Conservation (phyloP, 140 eudicot genomes). For the Senecio squalidus region DNA sequence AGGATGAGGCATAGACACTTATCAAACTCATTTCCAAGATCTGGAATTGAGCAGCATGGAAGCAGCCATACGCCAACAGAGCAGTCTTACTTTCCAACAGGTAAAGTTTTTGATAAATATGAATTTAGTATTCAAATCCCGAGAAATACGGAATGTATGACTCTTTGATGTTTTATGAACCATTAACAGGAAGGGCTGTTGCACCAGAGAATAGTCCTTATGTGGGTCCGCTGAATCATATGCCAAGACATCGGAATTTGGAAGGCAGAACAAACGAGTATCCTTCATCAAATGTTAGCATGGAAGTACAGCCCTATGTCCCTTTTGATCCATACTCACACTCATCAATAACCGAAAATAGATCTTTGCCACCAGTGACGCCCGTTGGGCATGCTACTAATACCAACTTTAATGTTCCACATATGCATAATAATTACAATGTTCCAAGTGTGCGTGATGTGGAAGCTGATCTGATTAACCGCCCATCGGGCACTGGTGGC, state of each 20-base stretch:
- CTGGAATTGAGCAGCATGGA: slow-evolving; percentile 30
- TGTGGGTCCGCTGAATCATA: slow-evolving; percentile 29
- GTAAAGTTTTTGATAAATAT: slow-evolving; percentile 20
- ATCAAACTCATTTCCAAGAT: slow-evolving; percentile 32
- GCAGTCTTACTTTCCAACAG: slow-evolving; percentile 37
- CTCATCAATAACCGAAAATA: slow-evolving; percentile 27
- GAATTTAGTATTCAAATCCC: not conserved
- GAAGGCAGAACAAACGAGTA: slow-evolving; percentile 36
- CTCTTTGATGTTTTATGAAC: not conserved
- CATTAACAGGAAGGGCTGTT: slow-evolving; percentile 32
- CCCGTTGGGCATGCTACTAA: slow-evolving; percentile 19
- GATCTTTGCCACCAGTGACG: slow-evolving; percentile 17
- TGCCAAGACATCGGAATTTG: slow-evolving; percentile 24
- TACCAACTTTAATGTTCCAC: slow-evolving; percentile 22
- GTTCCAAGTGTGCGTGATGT: slow-evolving; percentile 20
- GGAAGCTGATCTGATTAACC: slow-evolving; percentile 20
- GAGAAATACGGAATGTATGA: not conserved
- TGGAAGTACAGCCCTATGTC: slow-evolving; percentile 31
- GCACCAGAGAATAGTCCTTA: slow-evolving; percentile 31
- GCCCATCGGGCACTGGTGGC: slow-evolving; percentile 21
- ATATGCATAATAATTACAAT: slow-evolving; percentile 18
- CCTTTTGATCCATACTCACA: slow-evolving; percentile 25
- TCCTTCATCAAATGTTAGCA: slow-evolving; percentile 27
- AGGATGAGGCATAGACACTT: slow-evolving; percentile 47
- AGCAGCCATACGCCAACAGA: slow-evolving; percentile 29